These are phyloP conservation scores for Aspergillus sp. DNA, from an alignment of 2,329 filamentous ascomycete species.

Conservation along the genomic window DNA sequence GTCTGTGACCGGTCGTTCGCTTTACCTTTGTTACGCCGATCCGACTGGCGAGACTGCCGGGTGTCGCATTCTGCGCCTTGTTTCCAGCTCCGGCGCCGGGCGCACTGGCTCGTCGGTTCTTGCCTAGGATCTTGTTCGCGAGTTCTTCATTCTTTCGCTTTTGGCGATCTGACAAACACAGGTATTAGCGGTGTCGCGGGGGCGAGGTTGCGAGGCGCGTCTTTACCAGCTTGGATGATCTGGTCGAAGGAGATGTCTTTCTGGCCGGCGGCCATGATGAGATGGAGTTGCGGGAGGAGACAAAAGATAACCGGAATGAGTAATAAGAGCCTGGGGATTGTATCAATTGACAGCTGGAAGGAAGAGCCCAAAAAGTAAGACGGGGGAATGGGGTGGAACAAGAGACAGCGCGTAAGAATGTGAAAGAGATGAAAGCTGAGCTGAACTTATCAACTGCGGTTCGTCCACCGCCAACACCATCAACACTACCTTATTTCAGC, in stretches of 20 bases:
- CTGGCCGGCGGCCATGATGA: slow-evolving; percentile 37
- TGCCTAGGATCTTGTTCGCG: slow-evolving; percentile 59
- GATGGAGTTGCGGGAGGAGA: background rate
- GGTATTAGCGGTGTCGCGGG: background rate
- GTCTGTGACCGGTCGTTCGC: background rate
- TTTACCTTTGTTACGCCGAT: slow-evolving; percentile 58
- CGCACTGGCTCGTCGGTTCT: slow-evolving; percentile 50
- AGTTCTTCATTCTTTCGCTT: slow-evolving; percentile 57
- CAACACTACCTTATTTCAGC: background rate
- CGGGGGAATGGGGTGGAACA: background rate
- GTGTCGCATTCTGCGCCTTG: slow-evolving; percentile 42
- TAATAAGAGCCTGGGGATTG: background rate
- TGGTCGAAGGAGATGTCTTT: slow-evolving; percentile 48
- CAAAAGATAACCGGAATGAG: background rate
- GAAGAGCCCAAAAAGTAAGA: background rate
- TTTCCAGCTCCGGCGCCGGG: slow-evolving; percentile 43
- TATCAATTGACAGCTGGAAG: background rate
- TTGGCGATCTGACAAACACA: slow-evolving; percentile 45
- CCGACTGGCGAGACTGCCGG: slow-evolving; percentile 56
- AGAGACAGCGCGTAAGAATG: background rate
- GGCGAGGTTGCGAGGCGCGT: slow-evolving; percentile 6
- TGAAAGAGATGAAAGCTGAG: background rate
- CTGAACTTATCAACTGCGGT: background rate
- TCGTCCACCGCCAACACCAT: background rate
- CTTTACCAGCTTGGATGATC: slow-evolving; percentile 52